These are phyloP conservation scores for Clonostachys solani DNA, from an alignment of 2,329 filamentous ascomycete genomes.

Conservation along the genomic window DNA sequence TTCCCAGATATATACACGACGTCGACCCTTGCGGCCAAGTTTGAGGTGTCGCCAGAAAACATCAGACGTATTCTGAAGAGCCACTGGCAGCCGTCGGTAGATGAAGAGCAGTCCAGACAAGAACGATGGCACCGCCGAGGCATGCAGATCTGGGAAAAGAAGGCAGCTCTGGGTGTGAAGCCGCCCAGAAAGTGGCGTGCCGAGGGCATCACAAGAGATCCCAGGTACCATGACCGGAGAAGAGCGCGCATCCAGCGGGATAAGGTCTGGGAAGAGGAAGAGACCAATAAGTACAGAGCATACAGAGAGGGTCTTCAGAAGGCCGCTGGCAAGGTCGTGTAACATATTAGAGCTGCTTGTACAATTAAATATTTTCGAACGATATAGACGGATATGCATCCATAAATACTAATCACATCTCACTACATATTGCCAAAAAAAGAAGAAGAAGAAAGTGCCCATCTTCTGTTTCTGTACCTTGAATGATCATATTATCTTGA, in stretches of 20 bases:
- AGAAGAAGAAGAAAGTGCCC: too few relatives aligned
- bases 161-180: conserved; percentile 57
- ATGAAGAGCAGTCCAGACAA: conserved; percentile 54
- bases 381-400: too few relatives aligned
- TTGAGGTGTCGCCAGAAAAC: conserved; percentile 82
- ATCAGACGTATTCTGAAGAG: conserved; percentile 81
- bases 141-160: conserved; percentile 52
- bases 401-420: too few relatives aligned
- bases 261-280: conserved; percentile 20
- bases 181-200: conserved; percentile 56
- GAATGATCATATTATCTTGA: too few relatives aligned
- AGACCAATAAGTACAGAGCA: conserved; percentile 13
- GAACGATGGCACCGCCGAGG: conserved; percentile 59
- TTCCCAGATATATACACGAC: conserved; percentile 77
- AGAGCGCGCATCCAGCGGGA: conserved; percentile 15
- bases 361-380: too few relatives aligned
- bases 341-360: background rate
- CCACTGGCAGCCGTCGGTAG: conserved; percentile 64
- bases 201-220: conserved; percentile 44
- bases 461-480: background rate
- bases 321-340: background rate
- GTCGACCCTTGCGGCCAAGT: conserved; percentile 67
- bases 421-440: too few relatives aligned
- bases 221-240: conserved; percentile 31
- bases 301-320: conserved; percentile 12